Evolutionary conservation across 2,329 filamentous ascomycete genomes (phyloP).

Genomic region (Dothiorella sarmentorum): DNA sequence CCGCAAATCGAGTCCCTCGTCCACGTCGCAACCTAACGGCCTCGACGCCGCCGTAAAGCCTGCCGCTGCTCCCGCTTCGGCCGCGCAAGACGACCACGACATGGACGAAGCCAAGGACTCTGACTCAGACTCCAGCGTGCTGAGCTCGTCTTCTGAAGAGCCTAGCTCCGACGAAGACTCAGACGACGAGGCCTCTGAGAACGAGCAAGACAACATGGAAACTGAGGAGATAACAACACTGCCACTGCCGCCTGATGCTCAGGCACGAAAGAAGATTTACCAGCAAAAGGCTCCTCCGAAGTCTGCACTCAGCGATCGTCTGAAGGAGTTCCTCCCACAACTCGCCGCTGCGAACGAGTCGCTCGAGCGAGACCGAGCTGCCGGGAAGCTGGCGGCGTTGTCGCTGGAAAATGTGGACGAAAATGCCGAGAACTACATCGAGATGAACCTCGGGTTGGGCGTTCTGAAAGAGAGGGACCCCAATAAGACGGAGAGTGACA

Average conservation of each 20-base stretch:
- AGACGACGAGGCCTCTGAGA: constrained; percentile 26
- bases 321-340: constrained; percentile 42
- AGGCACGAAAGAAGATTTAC: constrained; percentile 9
- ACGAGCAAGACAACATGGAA: constrained; percentile 20
- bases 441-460: constrained; percentile 48
- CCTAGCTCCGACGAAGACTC: constrained; percentile 31
- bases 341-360: constrained; percentile 43
- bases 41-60: not conserved
- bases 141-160: constrained; percentile 34
- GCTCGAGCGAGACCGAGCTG: constrained; percentile 38
- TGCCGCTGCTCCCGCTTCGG: not conserved
- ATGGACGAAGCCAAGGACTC: not conserved
- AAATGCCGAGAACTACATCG: constrained; percentile 36
- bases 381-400: constrained; percentile 36
- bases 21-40: not conserved
- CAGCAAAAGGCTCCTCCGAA: not conserved
- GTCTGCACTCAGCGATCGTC: constrained; percentile 23
- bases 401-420: constrained; percentile 36
- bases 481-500: constrained; percentile 23
- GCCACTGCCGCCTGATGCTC: not conserved
- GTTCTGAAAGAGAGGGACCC: constrained; percentile 42
- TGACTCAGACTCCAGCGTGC: constrained; percentile 3
- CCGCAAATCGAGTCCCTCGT: not conserved
- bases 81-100: not conserved
- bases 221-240: constrained; percentile 2